Conservation (phyloP, 1,284 basidiomycete species). For the Papiliotrema nemorosa region DNA sequence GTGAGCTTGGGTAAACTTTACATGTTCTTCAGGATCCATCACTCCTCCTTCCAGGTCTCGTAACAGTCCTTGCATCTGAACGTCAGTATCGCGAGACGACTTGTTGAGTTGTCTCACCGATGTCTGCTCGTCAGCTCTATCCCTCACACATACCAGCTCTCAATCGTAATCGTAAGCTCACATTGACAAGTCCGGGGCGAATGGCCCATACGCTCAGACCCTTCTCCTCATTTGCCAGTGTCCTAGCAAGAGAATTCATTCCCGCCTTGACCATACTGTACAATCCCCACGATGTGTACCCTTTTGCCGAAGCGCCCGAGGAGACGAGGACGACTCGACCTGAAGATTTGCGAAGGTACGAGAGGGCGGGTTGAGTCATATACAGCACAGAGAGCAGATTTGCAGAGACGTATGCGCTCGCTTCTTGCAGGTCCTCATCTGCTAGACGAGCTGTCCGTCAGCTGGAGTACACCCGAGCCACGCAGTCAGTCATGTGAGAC, state of each 20-base stretch:
- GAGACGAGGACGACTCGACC: conserved; percentile 54
- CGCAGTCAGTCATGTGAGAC: background rate
- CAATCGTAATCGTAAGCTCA: too few relatives aligned
- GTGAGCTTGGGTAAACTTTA: conserved; percentile 51
- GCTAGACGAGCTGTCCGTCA: background rate
- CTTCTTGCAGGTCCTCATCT: background rate
- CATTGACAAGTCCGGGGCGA: conserved; percentile 55
- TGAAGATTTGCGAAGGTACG: conserved; percentile 46
- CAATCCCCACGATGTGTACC: conserved; percentile 53
- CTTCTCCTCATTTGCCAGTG: conserved; percentile 54
- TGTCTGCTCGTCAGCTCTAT: conserved; percentile 15
- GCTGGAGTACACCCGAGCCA: background rate
- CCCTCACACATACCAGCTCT: background rate
- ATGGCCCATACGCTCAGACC: conserved; percentile 51
- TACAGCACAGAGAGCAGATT: conserved; percentile 55
- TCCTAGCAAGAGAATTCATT: conserved; percentile 53
- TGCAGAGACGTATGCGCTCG: conserved; percentile 41
- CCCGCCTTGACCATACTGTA: conserved; percentile 54
- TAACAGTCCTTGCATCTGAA: conserved; percentile 48
- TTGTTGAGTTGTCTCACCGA: conserved; percentile 7
- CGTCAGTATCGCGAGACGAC: background rate
- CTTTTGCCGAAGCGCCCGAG: conserved; percentile 52
- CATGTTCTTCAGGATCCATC: conserved; percentile 48
- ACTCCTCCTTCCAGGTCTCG: conserved; percentile 34
- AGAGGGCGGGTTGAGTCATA: conserved; percentile 51